Conservation (phyloP, 495 filamentous ascomycete species). For the Oidiodendron maius region DNA sequence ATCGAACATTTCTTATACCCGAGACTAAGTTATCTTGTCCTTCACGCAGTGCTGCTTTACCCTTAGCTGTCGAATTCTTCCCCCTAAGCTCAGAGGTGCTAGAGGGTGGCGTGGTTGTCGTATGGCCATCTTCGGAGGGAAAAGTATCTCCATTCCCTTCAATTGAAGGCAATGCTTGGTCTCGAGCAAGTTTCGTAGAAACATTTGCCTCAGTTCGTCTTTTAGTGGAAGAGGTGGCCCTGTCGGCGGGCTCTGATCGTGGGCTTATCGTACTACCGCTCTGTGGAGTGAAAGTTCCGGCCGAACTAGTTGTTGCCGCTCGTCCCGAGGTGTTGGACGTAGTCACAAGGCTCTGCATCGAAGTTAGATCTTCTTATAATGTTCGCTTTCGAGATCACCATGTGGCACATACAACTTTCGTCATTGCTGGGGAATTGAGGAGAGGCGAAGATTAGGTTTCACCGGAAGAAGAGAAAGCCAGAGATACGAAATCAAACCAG, state of each 20-base stretch:
- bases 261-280: not conserved
- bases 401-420: not conserved
- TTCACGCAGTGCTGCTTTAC: not conserved
- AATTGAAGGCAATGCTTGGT: conserved; percentile 9
- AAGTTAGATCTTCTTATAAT: not conserved
- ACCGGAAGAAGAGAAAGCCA: too few relatives aligned
- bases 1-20: not conserved
- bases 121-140: conserved; percentile 5
- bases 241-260: not conserved
- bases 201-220: not conserved
- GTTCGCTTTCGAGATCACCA: not conserved
- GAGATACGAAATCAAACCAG: too few relatives aligned
- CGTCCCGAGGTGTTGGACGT: not conserved
- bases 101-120: not conserved
- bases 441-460: too few relatives aligned
- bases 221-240: not conserved
- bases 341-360: not conserved
- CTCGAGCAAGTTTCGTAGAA: not conserved
- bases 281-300: conserved; percentile 4
- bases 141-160: not conserved
- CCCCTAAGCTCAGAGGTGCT: not conserved
- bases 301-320: not conserved
- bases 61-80: not conserved
- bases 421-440: not conserved
- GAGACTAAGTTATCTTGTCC: not conserved